Base-by-base conservation (phyloP, 2,329 filamentous ascomycete species). In the Myriangium duriaei region DNA sequence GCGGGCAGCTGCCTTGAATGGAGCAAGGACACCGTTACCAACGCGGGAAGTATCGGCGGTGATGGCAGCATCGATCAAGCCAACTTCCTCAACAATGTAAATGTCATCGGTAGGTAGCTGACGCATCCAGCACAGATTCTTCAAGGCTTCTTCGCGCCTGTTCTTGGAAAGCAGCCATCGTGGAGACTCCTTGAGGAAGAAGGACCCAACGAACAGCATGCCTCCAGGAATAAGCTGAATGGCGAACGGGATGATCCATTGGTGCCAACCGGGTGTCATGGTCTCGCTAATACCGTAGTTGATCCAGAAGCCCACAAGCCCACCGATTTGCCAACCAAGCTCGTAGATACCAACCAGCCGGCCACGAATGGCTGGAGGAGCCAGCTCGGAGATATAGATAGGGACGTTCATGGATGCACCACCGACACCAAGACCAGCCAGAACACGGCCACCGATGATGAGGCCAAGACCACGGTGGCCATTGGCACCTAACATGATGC, bases 21-120 rank as follows among this genome's bases (percentile, higher is more conserved):
- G 79, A 58, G 78, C 76, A 75, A 76, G 84, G 66, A 86, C 85
- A 3, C 81, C 81, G 11, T 72, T 59, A 6, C 81, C 81, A 32
- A 84, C 71, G 18, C 71, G 68, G 2, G 63, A 53, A 32, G 70
- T 64, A 57, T 79, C 79, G 12, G 73, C 61, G 44, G 83, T 77
- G 12, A 85, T 61, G 10, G 81, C 79, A 11, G 71, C 67, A 36
- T 86, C 79, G 43, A 87, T 79, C 45, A 70, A 76, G 40, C 68
- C 2, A 59, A 48, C 39, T 57, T 57, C 46, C 55, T 54, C 30
- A 83, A 71, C 51, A 81, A 74, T 57, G 42, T 62, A 63, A 11
- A 53, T 51, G 36, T 65, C 57, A 3, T 58, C 53, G 11, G 51
- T 40, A 10, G 60, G 61, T 2, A 74, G 54, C 6, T 62, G 57